Evolutionary conservation across 352 stramenopile species (phyloP), one percentile per base, ranked within the genome.

Genomic region (Globisporangium mamillatum): DNA sequence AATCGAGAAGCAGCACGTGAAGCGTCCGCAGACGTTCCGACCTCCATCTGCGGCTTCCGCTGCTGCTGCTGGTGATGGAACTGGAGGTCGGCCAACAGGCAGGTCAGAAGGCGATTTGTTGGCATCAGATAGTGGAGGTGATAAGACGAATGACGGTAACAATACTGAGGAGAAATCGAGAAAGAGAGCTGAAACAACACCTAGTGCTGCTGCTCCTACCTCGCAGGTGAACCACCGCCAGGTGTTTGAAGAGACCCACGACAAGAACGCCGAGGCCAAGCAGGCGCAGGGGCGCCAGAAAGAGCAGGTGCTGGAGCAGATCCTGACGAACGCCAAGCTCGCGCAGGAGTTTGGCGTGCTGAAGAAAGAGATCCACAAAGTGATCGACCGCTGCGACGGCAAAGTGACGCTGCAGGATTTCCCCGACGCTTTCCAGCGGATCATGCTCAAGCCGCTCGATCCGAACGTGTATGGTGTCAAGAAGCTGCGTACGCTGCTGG

Each of bases 341-440:
- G 75, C 74, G 1, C 63, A 78, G 4, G 84, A 88, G 62, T 86
- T 92, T 62, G 78, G 69, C 29, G 61, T 86, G 6, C 65, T 95
- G 44, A 89, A 90, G 61, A 87, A 91, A 34, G 86, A 93, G 63
- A 76, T 93, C 14, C 69, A 68, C 64, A 93, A 93, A 64, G 84
- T 93, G 27, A 73, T 95, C 52, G 85, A 90, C 41, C 75, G 79
- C 4, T 78, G 77, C 50, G 73, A 80, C 14, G 82, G 80, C 53
- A 81, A 77, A 20, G 70, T 92, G 53, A 64, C 80, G 14, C 50
- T 93, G 24, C 70, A 71, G 16, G 72, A 83, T 2, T 92, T 95
- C 41, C 75, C 81, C 0, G 36, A 38, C 1, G 69, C 67, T 20
- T 93, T 83, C 60, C 81, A 91, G 63, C 73, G 79, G 54, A 74